Evolutionary conservation across 2,329 filamentous ascomycete genomes (phyloP).

Genomic region (Aphanocladium album): DNA sequence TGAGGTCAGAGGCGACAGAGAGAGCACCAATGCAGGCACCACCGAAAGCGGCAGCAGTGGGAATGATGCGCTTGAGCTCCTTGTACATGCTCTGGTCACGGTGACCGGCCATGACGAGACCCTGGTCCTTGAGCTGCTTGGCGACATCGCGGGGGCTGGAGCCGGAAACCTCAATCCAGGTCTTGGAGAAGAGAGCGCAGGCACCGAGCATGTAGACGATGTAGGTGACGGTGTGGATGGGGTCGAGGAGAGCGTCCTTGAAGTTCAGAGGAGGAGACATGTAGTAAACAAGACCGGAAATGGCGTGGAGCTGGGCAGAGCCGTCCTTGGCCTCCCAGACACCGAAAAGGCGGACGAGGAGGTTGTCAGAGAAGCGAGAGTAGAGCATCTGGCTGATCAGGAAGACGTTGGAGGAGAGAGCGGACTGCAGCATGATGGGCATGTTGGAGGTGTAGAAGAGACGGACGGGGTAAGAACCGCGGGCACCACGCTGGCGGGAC

Average conservation of each 20-base stretch:
- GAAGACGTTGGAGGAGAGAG: slow-evolving; percentile 98
- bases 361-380: slow-evolving; percentile 98
- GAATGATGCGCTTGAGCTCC: slow-evolving; percentile 98
- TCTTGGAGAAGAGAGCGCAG: slow-evolving; percentile 99
- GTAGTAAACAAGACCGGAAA: slow-evolving; percentile 96
- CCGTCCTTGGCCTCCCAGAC: slow-evolving; percentile 98
- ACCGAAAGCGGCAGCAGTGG: slow-evolving; percentile 94
- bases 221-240: slow-evolving; percentile 93
- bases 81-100: slow-evolving; percentile 99
- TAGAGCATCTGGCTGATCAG: slow-evolving; percentile 99
- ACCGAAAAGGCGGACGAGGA: slow-evolving; percentile 93
- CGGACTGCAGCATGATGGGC: slow-evolving; percentile 99
- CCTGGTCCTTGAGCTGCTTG: slow-evolving; percentile 99
- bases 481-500: slow-evolving; percentile 95
- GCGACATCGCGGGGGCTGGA: slow-evolving; percentile 96
- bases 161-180: slow-evolving; percentile 98
- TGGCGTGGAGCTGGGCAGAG: slow-evolving; percentile 89
- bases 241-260: slow-evolving; percentile 93
- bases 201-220: slow-evolving; percentile 97
- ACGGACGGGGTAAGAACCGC: slow-evolving; percentile 95
- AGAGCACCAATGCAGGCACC: slow-evolving; percentile 98
- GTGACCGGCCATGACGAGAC: slow-evolving; percentile 98
- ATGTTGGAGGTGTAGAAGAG: slow-evolving; percentile 99
- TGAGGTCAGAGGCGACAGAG: slow-evolving; percentile 89
- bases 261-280: slow-evolving; percentile 99